phyloP scores from a whole-genome alignment of 192 early-diverging fungal species.

The Linnemannia exigua region DNA sequence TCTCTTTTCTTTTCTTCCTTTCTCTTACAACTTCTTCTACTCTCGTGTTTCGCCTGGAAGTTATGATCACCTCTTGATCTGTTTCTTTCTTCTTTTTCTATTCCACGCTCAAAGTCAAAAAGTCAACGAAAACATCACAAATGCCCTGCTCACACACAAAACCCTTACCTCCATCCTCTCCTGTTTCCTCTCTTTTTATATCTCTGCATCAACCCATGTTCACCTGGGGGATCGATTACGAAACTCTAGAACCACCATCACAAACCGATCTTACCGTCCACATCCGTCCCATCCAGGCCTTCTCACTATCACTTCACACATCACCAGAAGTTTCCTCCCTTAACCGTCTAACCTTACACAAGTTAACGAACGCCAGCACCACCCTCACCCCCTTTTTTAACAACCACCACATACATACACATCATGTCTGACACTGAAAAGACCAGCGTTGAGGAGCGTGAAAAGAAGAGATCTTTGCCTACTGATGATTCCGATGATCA shows the following conservation, averaged over 20 bases:
- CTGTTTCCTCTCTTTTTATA: constrained; percentile 8
- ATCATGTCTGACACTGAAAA: constrained; percentile 55
- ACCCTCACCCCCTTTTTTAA: constrained; percentile 2
- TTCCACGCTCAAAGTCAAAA: constrained; percentile 5
- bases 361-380: constrained; percentile 6
- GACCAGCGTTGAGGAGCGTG: constrained; percentile 49
- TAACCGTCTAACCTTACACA: not conserved
- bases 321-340: not conserved
- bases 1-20: not conserved
- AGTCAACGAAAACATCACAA: not conserved
- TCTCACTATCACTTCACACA: constrained; percentile 1
- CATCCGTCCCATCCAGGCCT: constrained; percentile 30
- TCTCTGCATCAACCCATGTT: not conserved
- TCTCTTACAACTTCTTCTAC: not conserved
- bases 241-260: constrained; percentile 6
- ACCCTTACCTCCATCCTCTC: constrained; percentile 16
- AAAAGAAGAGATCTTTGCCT: constrained; percentile 61
- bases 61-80: not conserved
- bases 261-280: constrained; percentile 11
- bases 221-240: not conserved
- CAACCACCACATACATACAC: not conserved
- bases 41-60: not conserved
- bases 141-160: constrained; percentile 41
- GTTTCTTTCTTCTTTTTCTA: not conserved
- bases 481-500: constrained; percentile 60